Evolutionary conservation across 148 eudicot genomes (phyloP).

Genomic region (Drosera capensis): DNA sequence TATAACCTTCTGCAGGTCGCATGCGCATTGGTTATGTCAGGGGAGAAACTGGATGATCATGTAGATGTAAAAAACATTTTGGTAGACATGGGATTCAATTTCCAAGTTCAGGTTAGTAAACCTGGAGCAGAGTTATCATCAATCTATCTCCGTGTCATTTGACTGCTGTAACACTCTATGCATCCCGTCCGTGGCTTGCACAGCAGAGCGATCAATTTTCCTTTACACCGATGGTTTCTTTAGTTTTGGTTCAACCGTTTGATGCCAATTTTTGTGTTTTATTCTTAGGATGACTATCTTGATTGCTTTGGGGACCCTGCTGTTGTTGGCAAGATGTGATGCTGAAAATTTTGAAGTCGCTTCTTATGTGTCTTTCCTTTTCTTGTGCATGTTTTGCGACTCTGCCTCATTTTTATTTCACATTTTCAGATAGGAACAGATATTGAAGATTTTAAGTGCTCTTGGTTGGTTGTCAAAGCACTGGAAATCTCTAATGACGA

Average conservation of each 20-base stretch:
- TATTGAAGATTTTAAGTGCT: slow-evolving; percentile 77
- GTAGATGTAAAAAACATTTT: slow-evolving; percentile 35
- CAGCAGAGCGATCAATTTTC: too few relatives aligned
- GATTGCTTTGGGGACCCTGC: slow-evolving; percentile 64
- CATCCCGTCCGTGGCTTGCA: too few relatives aligned
- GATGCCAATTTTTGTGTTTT: neutral
- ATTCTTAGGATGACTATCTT: slow-evolving; percentile 56
- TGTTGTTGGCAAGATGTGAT: slow-evolving; percentile 57
- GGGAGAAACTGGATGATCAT: slow-evolving; percentile 65
- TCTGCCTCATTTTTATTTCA: slow-evolving; percentile 1
- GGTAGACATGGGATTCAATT: slow-evolving; percentile 60
- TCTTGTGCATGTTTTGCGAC: slow-evolving; percentile 1
- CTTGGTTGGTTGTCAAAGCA: slow-evolving; percentile 87
- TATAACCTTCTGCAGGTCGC: slow-evolving; percentile 38
- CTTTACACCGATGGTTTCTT: too few relatives aligned
- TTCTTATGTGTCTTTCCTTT: neutral
- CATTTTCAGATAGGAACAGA: slow-evolving; percentile 66
- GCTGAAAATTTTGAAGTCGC: neutral
- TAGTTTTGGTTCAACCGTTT: neutral
- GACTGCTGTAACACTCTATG: too few relatives aligned
- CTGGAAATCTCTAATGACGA: slow-evolving; percentile 53
- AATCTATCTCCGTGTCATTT: neutral
- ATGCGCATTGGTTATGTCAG: slow-evolving; percentile 67
- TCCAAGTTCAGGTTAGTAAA: slow-evolving; percentile 59
- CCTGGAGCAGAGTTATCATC: neutral